Conservation (phyloP, 2,329 filamentous ascomycete genomes). For the Xylariaceae sp. region DNA sequence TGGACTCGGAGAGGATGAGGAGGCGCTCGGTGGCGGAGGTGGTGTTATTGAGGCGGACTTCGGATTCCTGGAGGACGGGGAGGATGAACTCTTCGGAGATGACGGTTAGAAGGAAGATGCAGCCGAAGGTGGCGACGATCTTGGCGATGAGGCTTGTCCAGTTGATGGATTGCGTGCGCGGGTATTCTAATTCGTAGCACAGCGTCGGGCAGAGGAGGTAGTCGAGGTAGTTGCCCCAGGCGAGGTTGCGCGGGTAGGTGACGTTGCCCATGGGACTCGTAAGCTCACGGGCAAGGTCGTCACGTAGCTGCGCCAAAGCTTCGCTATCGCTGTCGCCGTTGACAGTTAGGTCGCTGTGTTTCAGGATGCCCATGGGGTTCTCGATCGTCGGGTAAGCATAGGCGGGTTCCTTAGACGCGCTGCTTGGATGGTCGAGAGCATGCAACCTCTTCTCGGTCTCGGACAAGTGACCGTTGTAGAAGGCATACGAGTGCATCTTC, state of each 20-base stretch:
- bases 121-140: conserved; percentile 84
- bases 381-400: conserved; percentile 69
- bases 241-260: conserved; percentile 86
- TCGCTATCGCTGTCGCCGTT: conserved; percentile 40
- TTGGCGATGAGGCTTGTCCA: conserved; percentile 82
- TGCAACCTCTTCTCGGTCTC: conserved; percentile 78
- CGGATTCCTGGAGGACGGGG: conserved; percentile 74
- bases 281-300: conserved; percentile 83
- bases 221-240: conserved; percentile 74
- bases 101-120: conserved; percentile 89
- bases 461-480: conserved; percentile 93
- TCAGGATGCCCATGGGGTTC: conserved; percentile 41
- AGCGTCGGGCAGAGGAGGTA: conserved; percentile 89
- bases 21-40: conserved; percentile 57
- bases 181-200: conserved; percentile 97
- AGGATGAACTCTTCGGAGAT: conserved; percentile 94
- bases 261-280: conserved; percentile 85
- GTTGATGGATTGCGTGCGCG: conserved; percentile 66
- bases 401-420: conserved; percentile 61
- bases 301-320: conserved; percentile 63
- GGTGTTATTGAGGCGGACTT: conserved; percentile 43
- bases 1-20: conserved; percentile 81
- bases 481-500: conserved; percentile 99
- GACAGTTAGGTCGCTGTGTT: conserved; percentile 27
- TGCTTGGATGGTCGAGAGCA: conserved; percentile 72